Evolutionary conservation across 192 early-diverging fungal species (phyloP).

Genomic region (Thamnidium elegans): DNA sequence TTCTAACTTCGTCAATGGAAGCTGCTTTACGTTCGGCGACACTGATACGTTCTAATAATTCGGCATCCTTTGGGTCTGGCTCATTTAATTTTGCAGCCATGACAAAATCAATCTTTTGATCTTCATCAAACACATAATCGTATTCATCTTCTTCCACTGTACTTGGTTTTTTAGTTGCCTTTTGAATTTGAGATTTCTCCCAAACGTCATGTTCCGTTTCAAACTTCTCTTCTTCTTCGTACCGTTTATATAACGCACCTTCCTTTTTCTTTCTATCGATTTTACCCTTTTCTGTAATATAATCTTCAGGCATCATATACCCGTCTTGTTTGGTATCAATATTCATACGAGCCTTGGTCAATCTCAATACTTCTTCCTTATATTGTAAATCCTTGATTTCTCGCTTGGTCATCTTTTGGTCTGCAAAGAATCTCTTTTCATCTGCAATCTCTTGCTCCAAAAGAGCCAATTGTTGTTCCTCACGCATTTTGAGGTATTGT

Average conservation of each 20-base stretch:
- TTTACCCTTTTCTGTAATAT: slow-evolving; percentile 97
- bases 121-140: slow-evolving; percentile 93
- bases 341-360: slow-evolving; percentile 81
- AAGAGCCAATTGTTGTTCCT: slow-evolving; percentile 75
- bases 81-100: slow-evolving; percentile 65
- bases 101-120: slow-evolving; percentile 86
- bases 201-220: slow-evolving; percentile 89
- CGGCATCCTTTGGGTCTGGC: slow-evolving; percentile 50
- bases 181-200: slow-evolving; percentile 83
- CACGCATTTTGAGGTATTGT: slow-evolving; percentile 86
- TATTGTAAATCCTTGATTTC: slow-evolving; percentile 79
- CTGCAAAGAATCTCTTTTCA: slow-evolving; percentile 80
- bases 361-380: slow-evolving; percentile 77
- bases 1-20: slow-evolving; percentile 69
- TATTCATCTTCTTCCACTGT: slow-evolving; percentile 61
- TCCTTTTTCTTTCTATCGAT: slow-evolving; percentile 94
- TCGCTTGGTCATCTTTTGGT: slow-evolving; percentile 68
- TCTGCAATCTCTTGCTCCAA: slow-evolving; percentile 78
- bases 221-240: slow-evolving; percentile 79
- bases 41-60: slow-evolving; percentile 51
- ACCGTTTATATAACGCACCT: slow-evolving; percentile 80
- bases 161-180: slow-evolving; percentile 54
- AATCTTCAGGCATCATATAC: slow-evolving; percentile 90
- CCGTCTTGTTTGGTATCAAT: slow-evolving; percentile 79
- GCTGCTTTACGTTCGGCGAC: slow-evolving; percentile 65